Evolutionary conservation across 371 early-diverging fungal genomes (phyloP).

Genomic region (Mucor indicus): DNA sequence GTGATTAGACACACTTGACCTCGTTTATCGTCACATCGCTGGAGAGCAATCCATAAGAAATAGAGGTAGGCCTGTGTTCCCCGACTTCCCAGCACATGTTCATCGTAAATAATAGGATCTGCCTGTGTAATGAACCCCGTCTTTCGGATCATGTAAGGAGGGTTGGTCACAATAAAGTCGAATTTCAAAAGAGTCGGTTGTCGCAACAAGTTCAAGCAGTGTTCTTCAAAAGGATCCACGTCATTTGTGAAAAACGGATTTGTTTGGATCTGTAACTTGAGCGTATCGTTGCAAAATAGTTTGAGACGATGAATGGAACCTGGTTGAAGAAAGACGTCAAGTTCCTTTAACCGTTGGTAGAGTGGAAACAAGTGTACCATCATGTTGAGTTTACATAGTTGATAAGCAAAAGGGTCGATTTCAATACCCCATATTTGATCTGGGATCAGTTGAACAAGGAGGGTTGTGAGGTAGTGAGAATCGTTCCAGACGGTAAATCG

Average conservation of each 20-base stretch:
- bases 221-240: constrained; percentile 34
- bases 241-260: constrained; percentile 13
- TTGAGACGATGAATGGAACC: constrained; percentile 34
- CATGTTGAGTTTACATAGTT: constrained; percentile 39
- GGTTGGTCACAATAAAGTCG: constrained; percentile 63
- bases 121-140: constrained; percentile 59
- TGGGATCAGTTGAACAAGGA: constrained; percentile 35
- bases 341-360: constrained; percentile 28
- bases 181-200: constrained; percentile 44
- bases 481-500: constrained; percentile 41
- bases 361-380: constrained; percentile 40
- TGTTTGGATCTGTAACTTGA: constrained; percentile 32
- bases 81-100: constrained; percentile 42
- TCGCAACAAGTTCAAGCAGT: constrained; percentile 40
- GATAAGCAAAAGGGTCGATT: constrained; percentile 58
- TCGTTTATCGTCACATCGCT: constrained; percentile 32
- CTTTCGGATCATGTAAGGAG: constrained; percentile 69
- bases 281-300: constrained; percentile 59
- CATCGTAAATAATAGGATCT: constrained; percentile 55
- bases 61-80: constrained; percentile 47
- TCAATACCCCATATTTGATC: constrained; percentile 59
- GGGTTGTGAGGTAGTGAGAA: constrained; percentile 12
- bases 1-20: constrained; percentile 47
- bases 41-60: constrained; percentile 45
- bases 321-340: constrained; percentile 5